These are phyloP conservation scores for Penicillium sp. DNA, from an alignment of 2,329 filamentous ascomycete genomes.

Conservation along the genomic window DNA sequence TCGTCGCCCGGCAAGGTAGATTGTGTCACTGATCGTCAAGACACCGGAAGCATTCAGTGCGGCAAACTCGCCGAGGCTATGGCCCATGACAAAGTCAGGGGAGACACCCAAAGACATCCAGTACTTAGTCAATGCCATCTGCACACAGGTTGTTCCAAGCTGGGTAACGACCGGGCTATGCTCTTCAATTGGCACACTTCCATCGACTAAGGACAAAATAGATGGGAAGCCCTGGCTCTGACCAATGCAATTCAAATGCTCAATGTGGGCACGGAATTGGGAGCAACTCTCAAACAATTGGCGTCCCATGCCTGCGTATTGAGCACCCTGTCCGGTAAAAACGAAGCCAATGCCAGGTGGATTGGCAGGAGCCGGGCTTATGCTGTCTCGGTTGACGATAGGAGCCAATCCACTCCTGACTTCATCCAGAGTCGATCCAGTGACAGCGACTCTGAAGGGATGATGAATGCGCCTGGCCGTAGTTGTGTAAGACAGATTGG, in stretches of 20 bases:
- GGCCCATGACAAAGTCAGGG: slow-evolving; percentile 23
- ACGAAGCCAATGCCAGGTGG: slow-evolving; percentile 23
- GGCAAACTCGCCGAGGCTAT: slow-evolving; percentile 41
- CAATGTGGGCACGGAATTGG: slow-evolving; percentile 30
- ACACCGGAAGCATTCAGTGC: slow-evolving; percentile 37
- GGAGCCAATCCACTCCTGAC: slow-evolving; percentile 15
- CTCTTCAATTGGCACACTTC: slow-evolving; percentile 18
- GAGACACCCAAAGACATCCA: slow-evolving; percentile 31
- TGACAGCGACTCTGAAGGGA: slow-evolving; percentile 25
- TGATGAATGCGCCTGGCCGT: slow-evolving; percentile 56
- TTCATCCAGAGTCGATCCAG: slow-evolving; percentile 21
- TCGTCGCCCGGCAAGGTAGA: slow-evolving; percentile 64
- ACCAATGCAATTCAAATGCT: slow-evolving; percentile 30
- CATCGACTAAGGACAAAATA: slow-evolving; percentile 27
- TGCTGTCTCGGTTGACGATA: slow-evolving; percentile 17
- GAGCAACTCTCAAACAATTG: slow-evolving; percentile 21
- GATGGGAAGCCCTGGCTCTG: slow-evolving; percentile 28
- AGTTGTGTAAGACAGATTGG: slow-evolving; percentile 63
- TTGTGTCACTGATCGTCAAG: slow-evolving; percentile 32
- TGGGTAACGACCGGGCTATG: slow-evolving; percentile 32
- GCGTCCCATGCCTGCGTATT: slow-evolving; percentile 34
- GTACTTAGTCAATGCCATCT: slow-evolving; percentile 41
- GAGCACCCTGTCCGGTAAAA: slow-evolving; percentile 40
- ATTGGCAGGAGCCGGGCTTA: slow-evolving; percentile 17
- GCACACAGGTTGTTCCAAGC: slow-evolving; percentile 37